Base-by-base conservation (phyloP, 176 grass and related monocot species). In the Oryza rufipogon region DNA sequence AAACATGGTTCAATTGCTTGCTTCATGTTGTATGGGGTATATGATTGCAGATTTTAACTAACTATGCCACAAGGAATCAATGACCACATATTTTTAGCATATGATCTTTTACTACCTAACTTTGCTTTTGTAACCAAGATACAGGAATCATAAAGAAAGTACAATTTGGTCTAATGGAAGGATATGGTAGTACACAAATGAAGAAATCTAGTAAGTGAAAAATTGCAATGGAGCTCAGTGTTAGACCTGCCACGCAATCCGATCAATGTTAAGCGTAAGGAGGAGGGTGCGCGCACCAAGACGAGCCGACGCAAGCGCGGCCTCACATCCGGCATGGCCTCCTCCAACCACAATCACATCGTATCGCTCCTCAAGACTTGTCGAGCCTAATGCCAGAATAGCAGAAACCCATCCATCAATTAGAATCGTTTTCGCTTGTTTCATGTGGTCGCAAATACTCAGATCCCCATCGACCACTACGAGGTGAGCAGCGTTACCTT, bases 281-380 rank as follows among this genome's bases (percentile, higher is more conserved):
- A 98, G 96, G 14, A 99, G 93, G 49, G 96, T 96, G 66, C 88
- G 89, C 4, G 93, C 96, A 30, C 96, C 96, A 2, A 98, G 89
- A 12, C 93, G 89, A 78, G 96, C 91, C 17, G 96, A 92, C 34
- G 96, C 96, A 42, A 98, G 91, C 49, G 96, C 96, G 68, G 96
- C 93, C 68, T 98, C 96, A 68, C 96, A 98, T 54, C 93, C 96
- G 28, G 96, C 96, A 85, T 98, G 93, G 2, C 93, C 96, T 28
- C 96, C 96, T 42, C 96, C 96, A 60, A 98, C 93, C 66, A 98
- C 91, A 25, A 98, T 98, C 70, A 98, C 96, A 69, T 98, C 96
- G 83, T 92, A 98, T 63, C 81, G 89, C 90, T 95, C 96, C 70
- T 88, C 81, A 22, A 65, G 74, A 4, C 83, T 58, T 64, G 28